phyloP scores from a whole-genome alignment of 1,284 basidiomycete genomes.

The Polyporus tsugae region DNA sequence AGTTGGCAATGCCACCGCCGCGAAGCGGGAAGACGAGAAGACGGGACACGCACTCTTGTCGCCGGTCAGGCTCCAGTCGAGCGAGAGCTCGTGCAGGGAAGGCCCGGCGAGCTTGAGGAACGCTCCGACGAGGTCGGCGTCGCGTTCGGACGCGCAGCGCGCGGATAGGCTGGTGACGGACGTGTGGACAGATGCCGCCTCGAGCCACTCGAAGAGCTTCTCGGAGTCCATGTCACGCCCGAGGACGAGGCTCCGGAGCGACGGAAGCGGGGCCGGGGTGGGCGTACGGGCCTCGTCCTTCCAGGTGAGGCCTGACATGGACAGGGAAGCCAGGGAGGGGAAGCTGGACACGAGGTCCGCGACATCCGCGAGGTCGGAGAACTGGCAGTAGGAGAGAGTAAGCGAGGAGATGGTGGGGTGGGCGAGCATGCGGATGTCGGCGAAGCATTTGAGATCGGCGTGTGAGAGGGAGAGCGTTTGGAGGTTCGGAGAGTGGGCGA shows the following conservation, averaged over 20 bases:
- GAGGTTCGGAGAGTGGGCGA: slow-evolving; percentile 32
- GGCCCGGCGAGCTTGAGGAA: slow-evolving; percentile 34
- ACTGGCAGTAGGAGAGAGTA: slow-evolving; percentile 40
- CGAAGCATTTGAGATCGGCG: slow-evolving; percentile 30
- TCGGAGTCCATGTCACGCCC: slow-evolving; percentile 36
- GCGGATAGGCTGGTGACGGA: slow-evolving; percentile 32
- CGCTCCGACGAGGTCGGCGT: slow-evolving; percentile 37
- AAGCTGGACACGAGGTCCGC: slow-evolving; percentile 39
- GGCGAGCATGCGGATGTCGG: slow-evolving; percentile 23
- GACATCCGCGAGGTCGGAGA: slow-evolving; percentile 39
- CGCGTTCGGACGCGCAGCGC: slow-evolving; percentile 35
- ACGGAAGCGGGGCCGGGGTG: slow-evolving; percentile 14
- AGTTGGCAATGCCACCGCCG: neutral
- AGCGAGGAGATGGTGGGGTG: slow-evolving; percentile 36
- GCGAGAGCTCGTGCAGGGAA: slow-evolving; percentile 34
- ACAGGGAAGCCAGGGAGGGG: slow-evolving; percentile 35
- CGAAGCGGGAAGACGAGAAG: slow-evolving; percentile 1
- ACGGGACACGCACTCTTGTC: slow-evolving; percentile 31
- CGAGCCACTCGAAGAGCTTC: slow-evolving; percentile 37
- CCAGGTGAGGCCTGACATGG: slow-evolving; percentile 40
- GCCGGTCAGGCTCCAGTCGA: slow-evolving; percentile 39
- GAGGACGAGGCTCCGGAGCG: slow-evolving; percentile 28
- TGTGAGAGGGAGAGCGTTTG: slow-evolving; percentile 34
- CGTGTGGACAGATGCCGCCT: slow-evolving; percentile 31
- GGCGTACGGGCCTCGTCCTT: slow-evolving; percentile 20